Evolutionary conservation across 176 grass and related monocot genomes (phyloP).

Genomic region (Luzula sylvatica): DNA sequence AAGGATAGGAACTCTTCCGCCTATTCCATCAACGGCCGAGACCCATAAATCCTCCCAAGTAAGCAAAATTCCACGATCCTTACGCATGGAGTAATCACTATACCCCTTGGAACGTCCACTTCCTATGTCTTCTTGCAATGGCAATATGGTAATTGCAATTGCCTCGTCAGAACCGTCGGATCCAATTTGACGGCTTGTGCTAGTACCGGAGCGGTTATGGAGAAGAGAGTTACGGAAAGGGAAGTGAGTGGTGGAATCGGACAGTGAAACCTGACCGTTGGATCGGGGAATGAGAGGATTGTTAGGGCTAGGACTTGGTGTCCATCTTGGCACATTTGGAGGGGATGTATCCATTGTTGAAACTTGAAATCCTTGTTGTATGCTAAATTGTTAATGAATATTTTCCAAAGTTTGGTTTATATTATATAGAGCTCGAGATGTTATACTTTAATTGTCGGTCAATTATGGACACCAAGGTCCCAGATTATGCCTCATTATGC

Average conservation of each 20-base stretch:
- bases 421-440: too few species aligned
- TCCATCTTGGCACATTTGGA: conserved; percentile 57
- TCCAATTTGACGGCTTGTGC: conserved; percentile 18
- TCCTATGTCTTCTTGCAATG: background rate
- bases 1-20: background rate
- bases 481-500: too few species aligned
- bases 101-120: background rate
- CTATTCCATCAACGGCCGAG: background rate
- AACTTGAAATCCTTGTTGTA: too few species aligned
- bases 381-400: too few species aligned
- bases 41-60: conserved; percentile 8
- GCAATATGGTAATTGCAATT: background rate
- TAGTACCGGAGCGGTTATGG: conserved; percentile 1
- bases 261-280: background rate
- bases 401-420: too few species aligned
- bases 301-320: conserved; percentile 26
- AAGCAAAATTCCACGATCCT: background rate
- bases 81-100: conserved; percentile 8
- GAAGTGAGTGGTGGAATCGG: conserved; percentile 20
- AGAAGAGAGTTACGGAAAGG: conserved; percentile 38
- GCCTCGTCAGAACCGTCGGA: background rate
- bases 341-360: conserved; percentile 4
- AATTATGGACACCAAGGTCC: too few species aligned
- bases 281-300: background rate
- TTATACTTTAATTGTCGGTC: too few species aligned